Evolutionary conservation across 2,329 filamentous ascomycete genomes (phyloP).

Genomic region (Aspergillus japonicus): DNA sequence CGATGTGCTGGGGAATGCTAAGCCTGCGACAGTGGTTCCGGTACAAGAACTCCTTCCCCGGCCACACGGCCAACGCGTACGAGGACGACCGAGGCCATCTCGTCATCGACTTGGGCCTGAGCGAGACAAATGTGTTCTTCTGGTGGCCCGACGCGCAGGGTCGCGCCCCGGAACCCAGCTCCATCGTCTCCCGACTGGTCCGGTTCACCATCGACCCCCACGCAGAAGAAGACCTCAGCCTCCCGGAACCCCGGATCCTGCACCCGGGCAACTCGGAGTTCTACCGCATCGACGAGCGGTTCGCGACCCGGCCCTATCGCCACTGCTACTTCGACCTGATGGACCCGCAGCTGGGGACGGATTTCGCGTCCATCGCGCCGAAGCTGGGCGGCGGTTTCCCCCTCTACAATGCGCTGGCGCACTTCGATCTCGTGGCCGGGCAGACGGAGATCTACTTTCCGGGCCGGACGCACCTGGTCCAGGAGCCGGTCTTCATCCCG

Average conservation of each 20-base stretch:
- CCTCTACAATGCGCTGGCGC: slow-evolving; percentile 50
- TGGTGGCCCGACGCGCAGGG: slow-evolving; percentile 43
- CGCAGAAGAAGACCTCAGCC: slow-evolving; percentile 19
- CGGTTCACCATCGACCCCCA: slow-evolving; percentile 29
- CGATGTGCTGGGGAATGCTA: too few relatives aligned
- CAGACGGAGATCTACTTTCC: slow-evolving; percentile 46
- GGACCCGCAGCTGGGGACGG: slow-evolving; percentile 35
- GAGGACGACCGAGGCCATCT: slow-evolving; percentile 31
- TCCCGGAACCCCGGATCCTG: slow-evolving; percentile 23
- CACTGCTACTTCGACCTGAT: slow-evolving; percentile 48
- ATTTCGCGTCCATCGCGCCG: slow-evolving; percentile 28
- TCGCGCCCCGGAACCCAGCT: slow-evolving; percentile 32
- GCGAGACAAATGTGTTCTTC: slow-evolving; percentile 45
- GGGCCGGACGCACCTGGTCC: slow-evolving; percentile 35
- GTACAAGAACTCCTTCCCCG: slow-evolving; percentile 35
- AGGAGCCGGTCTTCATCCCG: slow-evolving; percentile 27
- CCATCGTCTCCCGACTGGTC: slow-evolving; percentile 25
- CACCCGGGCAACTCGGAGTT: slow-evolving; percentile 48
- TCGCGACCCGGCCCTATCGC: slow-evolving; percentile 34
- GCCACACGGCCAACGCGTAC: slow-evolving; percentile 41
- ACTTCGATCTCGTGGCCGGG: slow-evolving; percentile 41
- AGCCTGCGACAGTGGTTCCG: slow-evolving; percentile 34
- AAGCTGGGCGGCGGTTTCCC: slow-evolving; percentile 31
- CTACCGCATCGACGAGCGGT: slow-evolving; percentile 51
- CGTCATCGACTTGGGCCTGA: slow-evolving; percentile 37